Percentiles rank a stretch among this genome's conserved stretches.
These are phyloP conservation scores for Dipteronia dyeriana DNA, from an alignment of 345 rosid genomes.

Conservation along the genomic window DNA sequence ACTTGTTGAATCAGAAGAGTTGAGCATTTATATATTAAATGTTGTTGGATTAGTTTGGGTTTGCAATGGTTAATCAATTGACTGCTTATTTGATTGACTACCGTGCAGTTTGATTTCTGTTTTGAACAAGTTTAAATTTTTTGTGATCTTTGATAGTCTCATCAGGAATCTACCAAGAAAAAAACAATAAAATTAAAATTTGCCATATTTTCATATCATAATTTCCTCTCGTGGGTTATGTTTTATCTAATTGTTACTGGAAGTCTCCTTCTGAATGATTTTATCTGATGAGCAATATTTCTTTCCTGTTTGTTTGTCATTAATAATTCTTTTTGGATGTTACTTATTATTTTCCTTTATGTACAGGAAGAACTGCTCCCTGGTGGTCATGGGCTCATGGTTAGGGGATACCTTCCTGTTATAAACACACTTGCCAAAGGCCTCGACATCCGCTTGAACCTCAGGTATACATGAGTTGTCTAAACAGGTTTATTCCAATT, in stretches of 20 bases:
- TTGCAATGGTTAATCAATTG: background rate
- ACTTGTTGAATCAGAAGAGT: no score
- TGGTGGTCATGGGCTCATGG: conserved; percentile 99
- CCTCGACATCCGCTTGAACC: conserved; percentile 79
- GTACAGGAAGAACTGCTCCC: conserved; percentile 85
- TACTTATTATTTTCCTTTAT: background rate
- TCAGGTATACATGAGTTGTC: conserved; percentile 50
- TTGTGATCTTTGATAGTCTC: background rate
- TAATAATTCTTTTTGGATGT: background rate
- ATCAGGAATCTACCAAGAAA: background rate
- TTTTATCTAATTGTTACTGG: background rate
- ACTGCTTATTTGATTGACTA: background rate
- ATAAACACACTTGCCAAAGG: conserved; percentile 95
- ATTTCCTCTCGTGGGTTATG: background rate
- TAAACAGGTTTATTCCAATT: background rate
- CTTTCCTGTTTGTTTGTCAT: background rate
- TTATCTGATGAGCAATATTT: background rate
- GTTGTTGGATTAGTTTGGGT: no score
- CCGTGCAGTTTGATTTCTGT: background rate
- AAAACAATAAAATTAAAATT: background rate
- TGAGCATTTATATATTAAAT: no score
- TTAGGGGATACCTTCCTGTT: conserved; percentile 93
- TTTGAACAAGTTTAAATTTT: background rate
- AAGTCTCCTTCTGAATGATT: background rate
- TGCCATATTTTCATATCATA: background rate